phyloP scores from a whole-genome alignment of 768 basidiomycete species.

The Lactarius akahatsu region DNA sequence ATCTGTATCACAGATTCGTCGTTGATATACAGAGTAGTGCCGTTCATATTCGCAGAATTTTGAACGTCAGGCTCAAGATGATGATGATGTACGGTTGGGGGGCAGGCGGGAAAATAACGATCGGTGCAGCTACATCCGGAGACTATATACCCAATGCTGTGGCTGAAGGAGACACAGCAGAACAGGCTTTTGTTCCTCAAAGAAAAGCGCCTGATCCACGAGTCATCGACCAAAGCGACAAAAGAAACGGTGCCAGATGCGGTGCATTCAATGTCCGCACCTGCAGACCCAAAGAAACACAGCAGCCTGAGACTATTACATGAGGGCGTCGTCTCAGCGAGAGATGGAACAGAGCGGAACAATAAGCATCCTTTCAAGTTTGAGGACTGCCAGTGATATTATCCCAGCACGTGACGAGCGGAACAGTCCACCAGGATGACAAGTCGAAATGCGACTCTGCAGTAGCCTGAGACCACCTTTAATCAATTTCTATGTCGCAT shows the following conservation, averaged over 20 bases:
- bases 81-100: not conserved
- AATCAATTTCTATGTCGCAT: constrained; percentile 40
- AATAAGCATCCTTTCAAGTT: not conserved
- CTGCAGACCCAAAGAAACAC: not conserved
- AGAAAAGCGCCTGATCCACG: constrained; percentile 11
- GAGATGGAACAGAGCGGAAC: not conserved
- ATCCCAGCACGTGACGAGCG: not conserved
- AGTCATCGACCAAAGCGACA: constrained; percentile 3
- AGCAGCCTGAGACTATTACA: too few species aligned
- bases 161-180: constrained; percentile 9
- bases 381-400: not conserved
- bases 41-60: constrained; percentile 10
- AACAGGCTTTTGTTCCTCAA: constrained; percentile 15
- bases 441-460: not conserved
- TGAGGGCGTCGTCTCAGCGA: not conserved
- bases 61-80: not conserved
- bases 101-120: constrained; percentile 1
- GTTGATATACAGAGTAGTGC: constrained; percentile 12
- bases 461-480: constrained; percentile 18
- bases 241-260: not conserved
- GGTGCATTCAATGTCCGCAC: not conserved
- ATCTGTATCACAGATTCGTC: constrained; percentile 6
- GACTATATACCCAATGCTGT: constrained; percentile 15
- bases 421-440: not conserved
- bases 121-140: not conserved